Base-by-base conservation (phyloP, 1,284 basidiomycete genomes). In the Schizophyllum commune region DNA sequence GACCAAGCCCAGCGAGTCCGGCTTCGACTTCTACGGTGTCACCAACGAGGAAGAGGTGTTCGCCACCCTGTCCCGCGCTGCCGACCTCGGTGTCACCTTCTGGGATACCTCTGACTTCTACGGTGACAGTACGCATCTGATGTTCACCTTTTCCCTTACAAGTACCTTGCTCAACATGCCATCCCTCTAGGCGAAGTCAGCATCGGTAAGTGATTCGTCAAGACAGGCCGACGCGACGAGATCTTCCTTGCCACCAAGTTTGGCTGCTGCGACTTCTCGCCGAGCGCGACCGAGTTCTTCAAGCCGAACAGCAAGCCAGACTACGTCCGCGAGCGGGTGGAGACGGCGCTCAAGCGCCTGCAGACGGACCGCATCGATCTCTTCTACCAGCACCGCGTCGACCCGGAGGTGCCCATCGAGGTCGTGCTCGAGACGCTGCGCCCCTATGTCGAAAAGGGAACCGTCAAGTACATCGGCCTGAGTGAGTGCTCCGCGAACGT, bases 401-500 rank as follows among this genome's bases (percentile, higher is more conserved):
- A 77, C 63, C 66, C 69, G 6, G 66, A 68, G 8, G 73, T 74
- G 8, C 76, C 78, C 4, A 77, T 79, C 59, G 78, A 80, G 62
- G 70, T 77, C 55, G 74, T 76, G 0, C 67, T 79, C 19, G 66
- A 71, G 58, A 73, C 75, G 1, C 69, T 80, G 65, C 67, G 72
- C 9, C 70, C 73, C 52, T 69, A 73, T 27, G 66, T 78, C 7
- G 70, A 76, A 61, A 69, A 65, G 5, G 78, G 78, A 4, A 73
- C 72, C 64, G 70, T 76, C 61, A 69, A 68, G 53, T 77, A 74
- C 69, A 67, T 80, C 22, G 78, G 78, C 0, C 64, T 80, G 27
- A 77, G 74, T 62, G 81, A 82, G 66, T 76, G 74, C 61, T 75
- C 71, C n/a, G 74, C 75, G 15, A 74, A 68, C 11, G 79, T 77